Base-by-base conservation (phyloP, 331 rosid genomes). In the Malus hybrid region DNA sequence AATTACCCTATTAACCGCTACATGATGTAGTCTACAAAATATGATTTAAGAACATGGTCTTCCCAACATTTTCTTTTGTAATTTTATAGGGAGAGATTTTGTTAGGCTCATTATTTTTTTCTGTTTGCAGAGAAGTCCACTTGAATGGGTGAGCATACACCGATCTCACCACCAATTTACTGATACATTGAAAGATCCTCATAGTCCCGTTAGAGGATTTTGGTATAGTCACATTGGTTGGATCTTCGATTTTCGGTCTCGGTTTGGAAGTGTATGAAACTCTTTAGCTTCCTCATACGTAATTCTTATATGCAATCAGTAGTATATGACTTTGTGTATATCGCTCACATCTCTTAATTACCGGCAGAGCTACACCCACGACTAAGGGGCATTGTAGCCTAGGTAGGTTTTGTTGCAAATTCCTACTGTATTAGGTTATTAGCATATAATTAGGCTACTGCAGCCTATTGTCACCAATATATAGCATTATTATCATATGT, bases 121-220 rank as follows among this genome's bases (percentile, higher is more conserved):
- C 24, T 55, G 5, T 24, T 11, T 33, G 7, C 28, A 79, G 82
- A 66, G 82, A 1, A 76, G 75, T 54, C 82, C 82, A 4, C 46
- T 79, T 29, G 82, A 79, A 22, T 79, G 82, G 82, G 78, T 79
- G 22, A 79, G 82, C 70, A 72, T 71, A 7, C 82, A 79, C 15
- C 57, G 82, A 16, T 13, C 20, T 8, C 82, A 79, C 10, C 82
- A 79, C 36, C 78, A 72, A 22, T 79, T 65, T 28, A 71, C 68
- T 2, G 81, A 78, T 28, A 63, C 77, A 0, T 27, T 13, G 20
- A 42, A 54, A 22, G 77, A 78, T 31, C 82, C 82, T 33, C 82
- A 79, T 3, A 79, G 73, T 13, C 82, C 82, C 0, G n/a, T 71
- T 5, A 28, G 22, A 57, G 82, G 82, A 10, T 36, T 79, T 2